Evolutionary conservation across 305 asterid species (phyloP), one percentile per base, ranked within the genome.

Genomic region (Galium porrigens): DNA sequence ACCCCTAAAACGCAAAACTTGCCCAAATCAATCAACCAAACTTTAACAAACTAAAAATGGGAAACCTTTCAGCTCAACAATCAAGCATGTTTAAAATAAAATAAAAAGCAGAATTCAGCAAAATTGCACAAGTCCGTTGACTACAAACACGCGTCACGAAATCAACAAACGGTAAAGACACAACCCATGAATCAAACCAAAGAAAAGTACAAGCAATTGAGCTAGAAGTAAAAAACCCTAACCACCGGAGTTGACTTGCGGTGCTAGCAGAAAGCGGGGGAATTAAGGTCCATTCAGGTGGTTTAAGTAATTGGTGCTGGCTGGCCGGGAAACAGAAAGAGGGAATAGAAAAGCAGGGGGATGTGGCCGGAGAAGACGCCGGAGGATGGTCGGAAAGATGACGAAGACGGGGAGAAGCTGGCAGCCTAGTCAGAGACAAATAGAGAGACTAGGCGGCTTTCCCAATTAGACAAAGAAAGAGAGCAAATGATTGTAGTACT

Each of bases 181-280:
- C 44, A 58, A 11, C 8, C 29, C 9, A 7, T 6, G 30, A 59
- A 17, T 4, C 41, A 8, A 59, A 36, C 18, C n/a, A n/a, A 2
- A 34, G 41, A 59, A n/a, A 59, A 11, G 29, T 36, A 59, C 6
- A n/a, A 1, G 4, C 10, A 59, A 59, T 59, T 17, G 48, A 59
- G 64, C 3, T n/a, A 36, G 29, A 59, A 34, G 22, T 1, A 49
- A 4, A 4, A 48, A 64, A 32, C 59, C 68, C 68, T 64, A 64
- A 64, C 48, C 59, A 49, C 36, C 20, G 59, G 48, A 4, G 59
- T 48, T 30, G 68, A 64, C 57, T 64, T 51, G 6, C 33, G 59
- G 36, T 49, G 33, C 68, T 49, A 18, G 12, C 0, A 32, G 59
- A 64, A 42, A 32, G 56, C 67, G 27, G 59, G 33, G 12, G 32